Conservation (phyloP, 2,329 filamentous ascomycete genomes). For the Metarhizium guizhouense region DNA sequence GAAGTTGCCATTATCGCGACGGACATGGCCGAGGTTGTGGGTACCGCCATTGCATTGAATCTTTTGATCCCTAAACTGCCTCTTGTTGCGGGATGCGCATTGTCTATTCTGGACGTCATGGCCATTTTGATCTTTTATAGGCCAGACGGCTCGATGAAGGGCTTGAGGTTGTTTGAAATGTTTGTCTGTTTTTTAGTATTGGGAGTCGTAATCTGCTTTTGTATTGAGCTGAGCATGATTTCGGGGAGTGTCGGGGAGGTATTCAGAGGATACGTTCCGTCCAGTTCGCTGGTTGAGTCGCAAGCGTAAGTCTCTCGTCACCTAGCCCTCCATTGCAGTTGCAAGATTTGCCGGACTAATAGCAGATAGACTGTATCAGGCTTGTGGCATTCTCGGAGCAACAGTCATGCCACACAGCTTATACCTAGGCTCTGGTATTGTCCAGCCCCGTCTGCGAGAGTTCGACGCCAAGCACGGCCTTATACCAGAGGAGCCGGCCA, state of each 20-base stretch:
- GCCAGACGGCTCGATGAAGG: conserved; percentile 48
- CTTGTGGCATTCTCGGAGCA: conserved; percentile 68
- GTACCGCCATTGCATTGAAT: conserved; percentile 61
- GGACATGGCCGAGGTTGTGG: conserved; percentile 64
- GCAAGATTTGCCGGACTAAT: background rate
- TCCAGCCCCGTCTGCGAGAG: conserved; percentile 55
- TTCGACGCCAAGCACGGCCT: conserved; percentile 53
- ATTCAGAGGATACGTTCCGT: conserved; percentile 57
- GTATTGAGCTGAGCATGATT: conserved; percentile 58
- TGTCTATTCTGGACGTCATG: conserved; percentile 61
- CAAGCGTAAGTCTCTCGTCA: conserved; percentile 31
- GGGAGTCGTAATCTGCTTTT: conserved; percentile 63
- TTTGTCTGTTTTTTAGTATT: conserved; percentile 56
- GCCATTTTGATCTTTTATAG: conserved; percentile 59
- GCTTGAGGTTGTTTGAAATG: conserved; percentile 53
- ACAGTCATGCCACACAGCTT: conserved; percentile 66
- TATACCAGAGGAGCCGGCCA: conserved; percentile 26
- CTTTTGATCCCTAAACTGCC: conserved; percentile 55
- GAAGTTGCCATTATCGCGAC: conserved; percentile 64
- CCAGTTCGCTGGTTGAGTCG: conserved; percentile 45
- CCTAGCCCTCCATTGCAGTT: background rate
- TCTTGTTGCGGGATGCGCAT: conserved; percentile 57
- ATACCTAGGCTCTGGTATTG: conserved; percentile 60
- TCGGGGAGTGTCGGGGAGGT: conserved; percentile 45
- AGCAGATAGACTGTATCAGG: conserved; percentile 45